Percentiles rank a stretch among this genome's conserved stretches.
phyloP scores from a whole-genome alignment of 129 eudicot genomes.

The Calendula officinalis region DNA sequence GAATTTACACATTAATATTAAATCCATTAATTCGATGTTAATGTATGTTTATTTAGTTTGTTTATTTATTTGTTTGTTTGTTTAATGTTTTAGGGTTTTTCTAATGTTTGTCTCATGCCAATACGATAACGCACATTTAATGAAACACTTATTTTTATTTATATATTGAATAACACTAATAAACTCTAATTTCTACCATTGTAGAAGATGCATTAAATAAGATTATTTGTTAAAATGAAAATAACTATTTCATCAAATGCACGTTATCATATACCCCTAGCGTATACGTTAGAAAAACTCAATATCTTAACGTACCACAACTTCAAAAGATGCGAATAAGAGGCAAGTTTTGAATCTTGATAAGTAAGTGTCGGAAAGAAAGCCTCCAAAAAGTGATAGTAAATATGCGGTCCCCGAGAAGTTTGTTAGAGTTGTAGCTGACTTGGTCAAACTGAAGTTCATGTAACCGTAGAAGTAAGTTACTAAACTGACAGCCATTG shows the following conservation, averaged over 20 bases:
- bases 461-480: constrained; percentile 71
- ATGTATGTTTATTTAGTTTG: not conserved
- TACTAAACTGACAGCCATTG: constrained; percentile 60
- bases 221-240: too few relatives aligned
- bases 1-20: constrained; percentile 17
- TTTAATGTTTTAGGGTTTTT: too few relatives aligned
- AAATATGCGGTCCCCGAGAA: constrained; percentile 68
- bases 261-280: too few relatives aligned
- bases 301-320: too few relatives aligned
- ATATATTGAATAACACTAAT: too few relatives aligned
- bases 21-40: not conserved
- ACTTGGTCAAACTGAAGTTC: constrained; percentile 82
- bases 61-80: not conserved
- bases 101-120: too few relatives aligned
- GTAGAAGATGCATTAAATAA: too few relatives aligned
- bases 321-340: constrained; percentile 63
- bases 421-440: constrained; percentile 72
- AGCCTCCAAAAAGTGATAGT: constrained; percentile 66
- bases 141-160: too few relatives aligned
- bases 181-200: too few relatives aligned
- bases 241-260: too few relatives aligned
- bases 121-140: too few relatives aligned
- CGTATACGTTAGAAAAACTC: too few relatives aligned
- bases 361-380: constrained; percentile 73
- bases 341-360: constrained; percentile 65